These are phyloP conservation scores for Ganoderma lucidum DNA, from an alignment of 1,284 basidiomycete genomes.

Conservation along the genomic window DNA sequence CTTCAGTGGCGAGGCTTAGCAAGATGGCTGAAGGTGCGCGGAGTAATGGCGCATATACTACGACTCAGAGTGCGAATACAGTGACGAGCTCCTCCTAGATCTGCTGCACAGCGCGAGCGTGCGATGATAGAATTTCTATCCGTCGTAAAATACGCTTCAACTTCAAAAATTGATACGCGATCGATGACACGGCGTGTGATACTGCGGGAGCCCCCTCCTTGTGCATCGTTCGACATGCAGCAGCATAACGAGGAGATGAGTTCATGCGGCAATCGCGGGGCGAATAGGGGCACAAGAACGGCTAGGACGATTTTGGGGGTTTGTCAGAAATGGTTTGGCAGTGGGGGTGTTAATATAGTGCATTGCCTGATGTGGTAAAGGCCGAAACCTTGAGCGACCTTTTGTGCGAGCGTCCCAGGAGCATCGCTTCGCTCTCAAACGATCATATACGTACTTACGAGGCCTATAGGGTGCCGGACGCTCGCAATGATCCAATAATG, in stretches of 20 bases:
- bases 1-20: not conserved
- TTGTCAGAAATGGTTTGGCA: not conserved
- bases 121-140: too few relatives aligned
- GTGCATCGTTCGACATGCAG: not conserved
- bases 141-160: not conserved
- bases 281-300: not conserved
- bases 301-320: not conserved
- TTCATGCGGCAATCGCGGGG: not conserved
- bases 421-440: not conserved
- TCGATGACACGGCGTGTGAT: not conserved
- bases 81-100: not conserved
- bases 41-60: not conserved
- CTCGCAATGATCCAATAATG: not conserved
- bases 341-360: not conserved
- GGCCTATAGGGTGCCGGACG: not conserved
- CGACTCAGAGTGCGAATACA: not conserved
- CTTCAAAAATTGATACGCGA: not conserved
- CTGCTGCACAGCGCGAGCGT: not conserved
- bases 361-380: constrained; percentile 6
- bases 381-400: not conserved
- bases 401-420: constrained; percentile 1
- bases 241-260: not conserved
- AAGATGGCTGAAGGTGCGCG: not conserved
- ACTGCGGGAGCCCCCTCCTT: not conserved
- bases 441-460: not conserved